Evolutionary conservation across 2,329 filamentous ascomycete genomes (phyloP).

Genomic region (Atkinsonella hypoxylon): DNA sequence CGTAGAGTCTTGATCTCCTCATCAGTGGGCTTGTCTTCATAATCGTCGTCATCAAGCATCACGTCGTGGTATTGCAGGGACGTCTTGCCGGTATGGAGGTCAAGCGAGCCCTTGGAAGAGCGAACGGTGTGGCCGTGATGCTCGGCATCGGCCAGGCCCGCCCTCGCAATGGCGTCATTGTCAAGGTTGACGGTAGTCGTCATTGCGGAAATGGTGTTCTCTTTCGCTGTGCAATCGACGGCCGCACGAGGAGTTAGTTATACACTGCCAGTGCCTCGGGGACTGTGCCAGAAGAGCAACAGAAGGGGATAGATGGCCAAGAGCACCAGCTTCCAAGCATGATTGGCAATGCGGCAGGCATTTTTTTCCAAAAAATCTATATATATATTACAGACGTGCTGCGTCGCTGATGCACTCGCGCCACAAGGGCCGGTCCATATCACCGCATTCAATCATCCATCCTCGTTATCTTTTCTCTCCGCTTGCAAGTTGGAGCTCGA

Average conservation of each 20-base stretch:
- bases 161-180: slow-evolving; percentile 23
- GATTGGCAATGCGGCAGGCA: neutral
- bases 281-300: neutral
- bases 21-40: slow-evolving; percentile 40
- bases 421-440: neutral
- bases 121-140: slow-evolving; percentile 15
- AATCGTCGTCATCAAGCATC: slow-evolving; percentile 15
- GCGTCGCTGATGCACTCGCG: too few relatives aligned
- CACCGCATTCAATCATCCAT: neutral
- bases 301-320: neutral
- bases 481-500: neutral
- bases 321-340: neutral
- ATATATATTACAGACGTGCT: too few relatives aligned
- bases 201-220: slow-evolving; percentile 22
- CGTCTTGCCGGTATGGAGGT: slow-evolving; percentile 10
- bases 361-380: too few relatives aligned
- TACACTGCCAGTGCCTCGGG: too few relatives aligned
- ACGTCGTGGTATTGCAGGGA: slow-evolving; percentile 10
- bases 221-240: too few relatives aligned
- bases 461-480: neutral
- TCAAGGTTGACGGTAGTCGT: slow-evolving; percentile 23
- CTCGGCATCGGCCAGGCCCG: slow-evolving; percentile 21
- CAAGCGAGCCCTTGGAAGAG: slow-evolving; percentile 18
- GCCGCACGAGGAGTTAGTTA: too few relatives aligned
- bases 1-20: slow-evolving; percentile 51